These are phyloP conservation scores for Licmophora abbreviata DNA, from an alignment of 108 stramenopile genomes.

Conservation along the genomic window DNA sequence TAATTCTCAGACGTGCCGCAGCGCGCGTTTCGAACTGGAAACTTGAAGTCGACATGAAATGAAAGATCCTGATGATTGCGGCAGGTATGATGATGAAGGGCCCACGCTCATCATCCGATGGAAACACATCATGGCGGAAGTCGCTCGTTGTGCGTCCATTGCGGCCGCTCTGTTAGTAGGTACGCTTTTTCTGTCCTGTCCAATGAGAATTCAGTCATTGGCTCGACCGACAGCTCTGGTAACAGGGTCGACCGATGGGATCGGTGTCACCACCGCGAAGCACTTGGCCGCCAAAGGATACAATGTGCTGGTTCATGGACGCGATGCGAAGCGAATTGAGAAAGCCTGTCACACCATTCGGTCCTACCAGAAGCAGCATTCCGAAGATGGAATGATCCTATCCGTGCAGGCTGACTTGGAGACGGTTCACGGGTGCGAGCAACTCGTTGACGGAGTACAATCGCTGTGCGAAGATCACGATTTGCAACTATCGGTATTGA, in stretches of 20 bases:
- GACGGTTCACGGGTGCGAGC: slow-evolving; percentile 22
- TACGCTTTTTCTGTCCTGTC: too few species aligned
- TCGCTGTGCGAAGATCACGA: slow-evolving; percentile 8
- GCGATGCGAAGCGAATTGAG: slow-evolving; percentile 14
- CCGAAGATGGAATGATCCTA: background rate
- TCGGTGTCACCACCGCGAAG: slow-evolving; percentile 40
- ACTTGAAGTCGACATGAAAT: too few species aligned
- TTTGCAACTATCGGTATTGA: slow-evolving; percentile 45
- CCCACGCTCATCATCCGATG: too few species aligned
- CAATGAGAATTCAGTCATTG: too few species aligned
- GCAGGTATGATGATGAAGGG: too few species aligned
- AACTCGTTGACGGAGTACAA: slow-evolving; percentile 27
- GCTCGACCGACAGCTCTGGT: too few species aligned
- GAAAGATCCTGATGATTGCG: too few species aligned
- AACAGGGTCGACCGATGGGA: slow-evolving; percentile 61
- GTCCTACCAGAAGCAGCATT: background rate
- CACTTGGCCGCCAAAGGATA: slow-evolving; percentile 24
- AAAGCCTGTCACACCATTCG: slow-evolving; percentile 2
- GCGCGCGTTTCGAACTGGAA: too few species aligned
- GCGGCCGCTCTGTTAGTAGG: too few species aligned
- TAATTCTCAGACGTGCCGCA: too few species aligned
- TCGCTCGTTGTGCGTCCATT: too few species aligned
- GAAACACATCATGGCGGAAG: too few species aligned
- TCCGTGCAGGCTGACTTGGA: slow-evolving; percentile 42
- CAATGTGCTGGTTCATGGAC: slow-evolving; percentile 41